phyloP scores from a whole-genome alignment of 1,139 yeast species.

The Magnusiomyces magnusii region DNA sequence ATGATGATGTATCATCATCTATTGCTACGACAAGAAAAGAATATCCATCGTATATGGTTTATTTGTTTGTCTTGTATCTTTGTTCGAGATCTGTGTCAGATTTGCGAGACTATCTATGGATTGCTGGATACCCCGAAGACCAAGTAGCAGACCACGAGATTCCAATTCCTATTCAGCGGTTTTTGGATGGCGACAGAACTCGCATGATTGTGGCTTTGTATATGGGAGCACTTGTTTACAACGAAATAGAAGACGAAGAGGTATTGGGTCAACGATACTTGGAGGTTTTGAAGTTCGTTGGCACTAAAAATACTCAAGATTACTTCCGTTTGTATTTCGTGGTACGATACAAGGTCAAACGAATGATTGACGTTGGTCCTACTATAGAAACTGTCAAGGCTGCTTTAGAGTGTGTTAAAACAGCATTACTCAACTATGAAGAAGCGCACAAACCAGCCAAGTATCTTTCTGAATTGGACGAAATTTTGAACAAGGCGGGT shows the following conservation, averaged over 20 bases:
- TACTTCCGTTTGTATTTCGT: constrained; percentile 12
- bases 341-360: constrained; percentile 12
- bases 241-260: constrained; percentile 44
- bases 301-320: constrained; percentile 22
- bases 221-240: constrained; percentile 49
- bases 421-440: constrained; percentile 10
- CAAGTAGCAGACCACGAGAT: constrained; percentile 25
- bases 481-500: constrained; percentile 7
- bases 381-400: constrained; percentile 8
- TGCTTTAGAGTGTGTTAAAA: constrained; percentile 13
- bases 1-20: constrained; percentile 15
- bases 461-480: constrained; percentile 10
- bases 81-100: constrained; percentile 45
- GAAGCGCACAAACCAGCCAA: constrained; percentile 1
- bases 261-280: constrained; percentile 48
- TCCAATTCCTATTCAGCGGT: constrained; percentile 37
- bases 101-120: constrained; percentile 40
- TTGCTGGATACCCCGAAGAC: constrained; percentile 40
- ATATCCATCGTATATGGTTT: constrained; percentile 33
- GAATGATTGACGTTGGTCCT: constrained; percentile 12
- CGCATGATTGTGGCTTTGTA: constrained; percentile 43
- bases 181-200: constrained; percentile 39
- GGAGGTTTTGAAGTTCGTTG: constrained; percentile 41
- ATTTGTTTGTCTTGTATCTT: constrained; percentile 49
- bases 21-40: constrained; percentile 1